Evolutionary conservation across 2,329 filamentous ascomycete species (phyloP).

Genomic region (Alternaria panax): DNA sequence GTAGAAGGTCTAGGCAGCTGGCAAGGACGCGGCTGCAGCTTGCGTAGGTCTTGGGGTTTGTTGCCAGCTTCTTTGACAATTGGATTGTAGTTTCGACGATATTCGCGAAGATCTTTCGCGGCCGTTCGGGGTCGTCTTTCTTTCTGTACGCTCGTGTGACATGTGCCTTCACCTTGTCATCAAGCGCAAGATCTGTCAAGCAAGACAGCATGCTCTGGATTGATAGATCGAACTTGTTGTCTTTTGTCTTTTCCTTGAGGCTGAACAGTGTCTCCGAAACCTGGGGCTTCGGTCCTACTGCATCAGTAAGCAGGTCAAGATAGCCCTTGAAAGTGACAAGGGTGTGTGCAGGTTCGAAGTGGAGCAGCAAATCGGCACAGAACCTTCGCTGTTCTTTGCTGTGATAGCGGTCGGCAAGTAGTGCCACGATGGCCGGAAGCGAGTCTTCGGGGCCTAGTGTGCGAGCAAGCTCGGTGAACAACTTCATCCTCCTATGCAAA

Average conservation of each 20-base stretch:
- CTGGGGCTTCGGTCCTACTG: constrained; percentile 75
- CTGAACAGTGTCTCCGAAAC: constrained; percentile 77
- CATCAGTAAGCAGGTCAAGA: constrained; percentile 75
- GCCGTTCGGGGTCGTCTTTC: constrained; percentile 34
- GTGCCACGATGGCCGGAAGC: constrained; percentile 83
- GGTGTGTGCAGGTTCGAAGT: constrained; percentile 77
- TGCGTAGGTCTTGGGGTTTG: constrained; percentile 44
- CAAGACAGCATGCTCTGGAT: constrained; percentile 51
- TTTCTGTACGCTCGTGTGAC: constrained; percentile 41
- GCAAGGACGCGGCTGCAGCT: constrained; percentile 73
- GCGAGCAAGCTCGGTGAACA: constrained; percentile 85
- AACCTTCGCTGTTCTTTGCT: constrained; percentile 79
- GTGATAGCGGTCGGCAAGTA: constrained; percentile 89
- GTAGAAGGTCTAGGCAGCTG: constrained; percentile 82
- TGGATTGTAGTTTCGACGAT: constrained; percentile 54
- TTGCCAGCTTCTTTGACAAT: constrained; percentile 70
- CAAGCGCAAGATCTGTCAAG: constrained; percentile 48
- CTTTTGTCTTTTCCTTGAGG: constrained; percentile 56
- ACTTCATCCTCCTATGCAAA: constrained; percentile 77
- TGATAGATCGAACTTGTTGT: constrained; percentile 46
- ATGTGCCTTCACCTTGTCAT: constrained; percentile 41
- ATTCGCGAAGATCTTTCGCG: constrained; percentile 44
- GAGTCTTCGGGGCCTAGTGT: constrained; percentile 88
- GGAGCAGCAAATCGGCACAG: constrained; percentile 73
- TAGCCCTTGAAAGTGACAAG: constrained; percentile 76